These are phyloP conservation scores for Xylaria scruposa DNA, from an alignment of 495 filamentous ascomycete species.

Conservation along the genomic window DNA sequence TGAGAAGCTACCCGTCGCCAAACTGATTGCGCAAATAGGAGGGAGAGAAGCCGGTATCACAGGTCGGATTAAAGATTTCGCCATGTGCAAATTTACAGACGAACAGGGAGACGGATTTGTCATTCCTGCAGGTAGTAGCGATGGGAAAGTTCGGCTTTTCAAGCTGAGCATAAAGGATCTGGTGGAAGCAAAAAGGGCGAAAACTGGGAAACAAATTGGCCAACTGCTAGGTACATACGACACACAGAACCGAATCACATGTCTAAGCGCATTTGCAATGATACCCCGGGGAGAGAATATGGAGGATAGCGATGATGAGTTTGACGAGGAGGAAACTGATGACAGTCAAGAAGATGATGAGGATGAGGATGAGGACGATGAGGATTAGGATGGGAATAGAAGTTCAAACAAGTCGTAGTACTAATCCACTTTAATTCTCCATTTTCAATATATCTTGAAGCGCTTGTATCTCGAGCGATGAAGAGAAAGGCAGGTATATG, in stretches of 20 bases:
- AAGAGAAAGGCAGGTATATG: neutral
- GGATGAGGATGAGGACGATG: conserved; percentile 38
- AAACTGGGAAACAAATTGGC: conserved; percentile 64
- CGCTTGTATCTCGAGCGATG: neutral
- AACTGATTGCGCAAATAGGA: conserved; percentile 76
- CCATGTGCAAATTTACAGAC: conserved; percentile 59
- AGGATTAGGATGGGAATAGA: neutral
- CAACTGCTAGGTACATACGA: conserved; percentile 77
- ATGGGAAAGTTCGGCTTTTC: conserved; percentile 83
- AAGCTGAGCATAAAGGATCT: conserved; percentile 56
- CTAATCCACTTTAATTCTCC: neutral
- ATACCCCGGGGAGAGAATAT: conserved; percentile 58
- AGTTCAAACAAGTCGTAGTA: neutral
- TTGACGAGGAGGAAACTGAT: conserved; percentile 50
- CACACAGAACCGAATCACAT: conserved; percentile 89
- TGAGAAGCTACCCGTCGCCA: conserved; percentile 55
- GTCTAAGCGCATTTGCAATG: conserved; percentile 87
- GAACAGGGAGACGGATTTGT: conserved; percentile 53
- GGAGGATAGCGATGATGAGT: conserved; percentile 57
- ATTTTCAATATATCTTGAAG: neutral
- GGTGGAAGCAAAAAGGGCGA: conserved; percentile 33
- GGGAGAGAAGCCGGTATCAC: conserved; percentile 69
- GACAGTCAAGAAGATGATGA: conserved; percentile 56
- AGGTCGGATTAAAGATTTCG: conserved; percentile 88
- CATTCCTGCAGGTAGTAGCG: conserved; percentile 79